A percentile compares a stretch with the other conserved stretches of the same genome.
Evolutionary conservation across 2,329 filamentous ascomycete species (phyloP).

Genomic region (Fusarium nematophilum): DNA sequence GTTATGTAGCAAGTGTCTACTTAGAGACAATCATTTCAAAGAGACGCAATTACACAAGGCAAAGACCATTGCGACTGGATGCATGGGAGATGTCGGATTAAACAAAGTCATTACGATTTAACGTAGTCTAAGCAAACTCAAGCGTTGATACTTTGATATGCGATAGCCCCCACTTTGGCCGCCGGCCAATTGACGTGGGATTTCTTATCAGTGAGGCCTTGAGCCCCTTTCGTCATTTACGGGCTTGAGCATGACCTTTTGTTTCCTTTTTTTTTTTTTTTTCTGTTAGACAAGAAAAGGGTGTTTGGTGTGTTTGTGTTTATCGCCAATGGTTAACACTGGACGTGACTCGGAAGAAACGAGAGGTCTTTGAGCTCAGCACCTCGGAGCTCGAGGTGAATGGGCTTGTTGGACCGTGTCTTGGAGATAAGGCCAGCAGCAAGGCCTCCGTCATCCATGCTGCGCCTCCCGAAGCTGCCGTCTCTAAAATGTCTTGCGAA

Average conservation of each 20-base stretch:
- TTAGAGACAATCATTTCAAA: background rate
- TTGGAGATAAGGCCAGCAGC: constrained; percentile 10
- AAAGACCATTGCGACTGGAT: too few species aligned
- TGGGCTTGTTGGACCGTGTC: constrained; percentile 2
- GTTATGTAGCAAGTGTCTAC: background rate
- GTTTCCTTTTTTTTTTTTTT: constrained; percentile 26
- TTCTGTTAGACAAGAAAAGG: background rate
- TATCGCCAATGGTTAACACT: too few species aligned
- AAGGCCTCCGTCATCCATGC: constrained; percentile 2
- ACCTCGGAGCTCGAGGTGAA: too few species aligned
- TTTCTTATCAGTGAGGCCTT: constrained; percentile 41
- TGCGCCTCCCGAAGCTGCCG: background rate
- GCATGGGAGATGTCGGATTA: background rate
- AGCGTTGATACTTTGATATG: constrained; percentile 22
- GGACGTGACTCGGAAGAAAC: too few species aligned
- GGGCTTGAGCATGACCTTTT: constrained; percentile 7
- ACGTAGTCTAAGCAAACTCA: constrained; percentile 7
- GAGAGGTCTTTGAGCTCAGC: too few species aligned
- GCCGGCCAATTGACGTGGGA: constrained; percentile 38
- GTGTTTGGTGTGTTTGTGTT: background rate
- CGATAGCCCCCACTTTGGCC: constrained; percentile 35
- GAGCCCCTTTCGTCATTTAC: constrained; percentile 27
- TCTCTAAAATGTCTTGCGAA: too few species aligned
- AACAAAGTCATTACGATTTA: constrained; percentile 1
- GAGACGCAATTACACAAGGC: background rate